Percentiles rank a stretch among this genome's conserved stretches.
phyloP scores from a whole-genome alignment of 2,329 filamentous ascomycete genomes.

The Samsoniella hepiali region DNA sequence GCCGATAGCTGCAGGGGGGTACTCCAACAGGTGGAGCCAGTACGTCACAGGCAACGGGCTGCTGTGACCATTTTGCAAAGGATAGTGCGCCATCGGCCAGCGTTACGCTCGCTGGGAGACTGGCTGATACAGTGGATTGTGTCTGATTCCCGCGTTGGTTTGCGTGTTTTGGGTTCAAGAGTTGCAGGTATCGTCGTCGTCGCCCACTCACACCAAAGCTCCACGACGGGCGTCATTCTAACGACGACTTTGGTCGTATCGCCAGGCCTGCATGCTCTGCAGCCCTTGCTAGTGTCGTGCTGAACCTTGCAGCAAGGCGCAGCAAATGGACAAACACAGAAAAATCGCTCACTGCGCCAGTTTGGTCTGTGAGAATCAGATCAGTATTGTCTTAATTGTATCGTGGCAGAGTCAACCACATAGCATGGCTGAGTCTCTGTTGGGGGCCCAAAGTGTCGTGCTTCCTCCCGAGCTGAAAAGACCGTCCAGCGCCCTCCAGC shows the following conservation, averaged over 20 bases:
- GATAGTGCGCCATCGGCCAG: not conserved
- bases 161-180: not conserved
- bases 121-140: not conserved
- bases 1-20: not conserved
- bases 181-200: not conserved
- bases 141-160: not conserved
- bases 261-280: not conserved
- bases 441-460: too few relatives aligned
- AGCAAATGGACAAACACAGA: not conserved
- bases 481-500: not conserved
- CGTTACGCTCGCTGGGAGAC: too few relatives aligned
- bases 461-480: too few relatives aligned
- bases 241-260: not conserved
- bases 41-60: not conserved
- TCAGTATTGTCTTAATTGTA: not conserved
- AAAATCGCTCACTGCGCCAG: not conserved
- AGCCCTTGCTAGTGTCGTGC: not conserved
- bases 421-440: too few relatives aligned
- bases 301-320: slow-evolving; percentile 8
- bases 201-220: not conserved
- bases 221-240: not conserved
- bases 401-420: too few relatives aligned
- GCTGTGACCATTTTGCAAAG: not conserved
- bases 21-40: not conserved
- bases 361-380: too few relatives aligned